phyloP scores from a whole-genome alignment of 805 yeast species.

The Yamadazyma endophytica region DNA sequence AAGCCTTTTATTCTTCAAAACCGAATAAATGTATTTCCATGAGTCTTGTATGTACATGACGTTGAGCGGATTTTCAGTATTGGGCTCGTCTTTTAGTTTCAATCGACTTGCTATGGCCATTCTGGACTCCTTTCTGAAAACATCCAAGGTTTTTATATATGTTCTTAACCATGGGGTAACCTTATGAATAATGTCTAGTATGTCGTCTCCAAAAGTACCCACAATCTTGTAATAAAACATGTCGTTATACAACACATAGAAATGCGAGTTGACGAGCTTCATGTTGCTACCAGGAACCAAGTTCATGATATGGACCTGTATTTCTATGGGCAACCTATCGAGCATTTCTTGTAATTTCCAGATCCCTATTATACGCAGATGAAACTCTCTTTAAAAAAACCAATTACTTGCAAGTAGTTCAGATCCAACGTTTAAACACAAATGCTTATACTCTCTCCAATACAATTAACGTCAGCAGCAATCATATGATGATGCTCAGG shows the following conservation, averaged over 20 bases:
- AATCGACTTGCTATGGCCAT: constrained; percentile 22
- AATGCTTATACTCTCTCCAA: too few relatives aligned
- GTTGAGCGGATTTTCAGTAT: constrained; percentile 17
- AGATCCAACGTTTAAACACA: too few relatives aligned
- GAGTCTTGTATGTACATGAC: constrained; percentile 43
- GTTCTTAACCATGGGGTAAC: constrained; percentile 35
- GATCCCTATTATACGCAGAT: too few relatives aligned
- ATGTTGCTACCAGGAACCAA: constrained; percentile 30
- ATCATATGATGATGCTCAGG: too few relatives aligned
- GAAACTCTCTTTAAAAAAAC: too few relatives aligned
- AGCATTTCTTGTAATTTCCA: constrained; percentile 12
- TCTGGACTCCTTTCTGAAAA: constrained; percentile 25
- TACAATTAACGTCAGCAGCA: too few relatives aligned
- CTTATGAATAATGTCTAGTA: constrained; percentile 24
- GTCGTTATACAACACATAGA: constrained; percentile 49
- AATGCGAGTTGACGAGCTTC: constrained; percentile 35
- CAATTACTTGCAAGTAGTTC: too few relatives aligned
- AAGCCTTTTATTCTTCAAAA: constrained; percentile 48
- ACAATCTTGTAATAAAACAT: constrained; percentile 38
- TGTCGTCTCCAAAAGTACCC: constrained; percentile 33
- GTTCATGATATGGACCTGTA: constrained; percentile 33
- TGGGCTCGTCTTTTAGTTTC: constrained; percentile 20
- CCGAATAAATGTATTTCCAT: constrained; percentile 50
- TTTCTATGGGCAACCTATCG: constrained; percentile 37
- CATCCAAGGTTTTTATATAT: constrained; percentile 37